Evolutionary conservation across 2,329 filamentous ascomycete genomes (phyloP).

Genomic region (Furcasterigmium furcatum): DNA sequence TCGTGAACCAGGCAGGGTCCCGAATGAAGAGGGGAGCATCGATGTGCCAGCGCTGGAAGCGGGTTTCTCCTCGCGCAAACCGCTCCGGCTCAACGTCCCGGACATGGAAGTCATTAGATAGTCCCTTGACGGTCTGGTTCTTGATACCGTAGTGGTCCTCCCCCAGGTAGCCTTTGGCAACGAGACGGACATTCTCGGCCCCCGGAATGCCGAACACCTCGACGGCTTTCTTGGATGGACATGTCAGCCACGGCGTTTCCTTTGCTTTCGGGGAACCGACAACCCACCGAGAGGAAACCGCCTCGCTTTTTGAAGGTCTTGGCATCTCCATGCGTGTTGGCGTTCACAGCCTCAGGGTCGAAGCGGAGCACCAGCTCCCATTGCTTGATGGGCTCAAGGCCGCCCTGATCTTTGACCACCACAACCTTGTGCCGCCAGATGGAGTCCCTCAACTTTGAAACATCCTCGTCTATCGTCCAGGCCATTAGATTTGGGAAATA

Average conservation of each 20-base stretch:
- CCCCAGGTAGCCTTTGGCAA: constrained; percentile 43
- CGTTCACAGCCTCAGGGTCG: constrained; percentile 32
- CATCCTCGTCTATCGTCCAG: constrained; percentile 25
- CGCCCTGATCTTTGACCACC: constrained; percentile 37
- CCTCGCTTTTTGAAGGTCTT: constrained; percentile 35
- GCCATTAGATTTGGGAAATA: not conserved
- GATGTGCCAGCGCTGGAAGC: constrained; percentile 45
- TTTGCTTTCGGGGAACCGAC: constrained; percentile 25
- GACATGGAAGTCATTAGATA: too few relatives aligned
- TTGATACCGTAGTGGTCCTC: constrained; percentile 39
- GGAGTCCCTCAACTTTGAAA: constrained; percentile 29
- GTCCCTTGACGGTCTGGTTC: too few relatives aligned
- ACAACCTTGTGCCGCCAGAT: constrained; percentile 41
- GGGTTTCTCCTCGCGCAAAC: too few relatives aligned
- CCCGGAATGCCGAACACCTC: constrained; percentile 33
- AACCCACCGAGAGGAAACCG: too few relatives aligned
- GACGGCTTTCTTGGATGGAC: too few relatives aligned
- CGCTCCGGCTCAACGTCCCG: too few relatives aligned
- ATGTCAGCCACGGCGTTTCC: constrained; percentile 13
- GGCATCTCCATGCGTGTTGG: constrained; percentile 37
- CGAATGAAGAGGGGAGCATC: constrained; percentile 39
- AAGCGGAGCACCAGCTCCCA: constrained; percentile 40
- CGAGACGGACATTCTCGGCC: constrained; percentile 38
- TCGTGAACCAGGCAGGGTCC: constrained; percentile 38
- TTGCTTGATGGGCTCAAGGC: constrained; percentile 35